Base-by-base conservation (phyloP, 257 asterid genomes). In the Scutellaria minor region DNA sequence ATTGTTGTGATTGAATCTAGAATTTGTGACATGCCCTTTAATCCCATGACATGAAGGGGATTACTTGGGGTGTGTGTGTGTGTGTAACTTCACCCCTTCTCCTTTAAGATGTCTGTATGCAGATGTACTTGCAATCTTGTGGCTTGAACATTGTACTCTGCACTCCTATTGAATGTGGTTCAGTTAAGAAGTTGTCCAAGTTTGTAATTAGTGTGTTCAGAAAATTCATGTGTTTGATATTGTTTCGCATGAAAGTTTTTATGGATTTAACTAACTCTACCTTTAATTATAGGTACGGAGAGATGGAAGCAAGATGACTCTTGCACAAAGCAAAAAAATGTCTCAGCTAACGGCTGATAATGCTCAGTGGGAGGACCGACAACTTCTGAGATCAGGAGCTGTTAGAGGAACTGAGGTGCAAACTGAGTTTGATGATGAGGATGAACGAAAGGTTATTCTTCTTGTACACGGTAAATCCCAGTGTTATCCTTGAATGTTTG, bases 351-450 rank as follows among this genome's bases (percentile, higher is more conserved):
- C 97, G 57, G 98, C 98, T 73, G 99, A 95, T 87, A 92, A 92
- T 88, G 99, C 98, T 74, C 98, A 92, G 77, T 95, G 99, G 99
- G 99, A 95, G 83, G 99, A 93, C 79, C 80, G 97, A 24, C 99
- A 95, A 84, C 98, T 90, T 69, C 77, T 95, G 72, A 86, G 99
- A 75, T 95, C 99, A 68, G 99, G 98, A 72, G 98, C 97, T 80
- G 99, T 95, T 69, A 81, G 92, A 83, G 93, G 96, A 75, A 90
- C 99, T 24, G 99, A 95, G 80, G 85, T 95, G 82, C 96, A 87
- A 79, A 95, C 97, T 10, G 97, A 90, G 79, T 95, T 95, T 80
- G 98, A 95, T 70, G 93, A 95, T 40, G 99, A 95, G 88, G 98
- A 95, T 3, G 99, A 95, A 71, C 82, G 92, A 44, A 92, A 88